A percentile compares a stretch with the other conserved stretches of the same genome.
phyloP scores from a whole-genome alignment of 192 early-diverging fungal genomes.

The Funneliformis geosporum region DNA sequence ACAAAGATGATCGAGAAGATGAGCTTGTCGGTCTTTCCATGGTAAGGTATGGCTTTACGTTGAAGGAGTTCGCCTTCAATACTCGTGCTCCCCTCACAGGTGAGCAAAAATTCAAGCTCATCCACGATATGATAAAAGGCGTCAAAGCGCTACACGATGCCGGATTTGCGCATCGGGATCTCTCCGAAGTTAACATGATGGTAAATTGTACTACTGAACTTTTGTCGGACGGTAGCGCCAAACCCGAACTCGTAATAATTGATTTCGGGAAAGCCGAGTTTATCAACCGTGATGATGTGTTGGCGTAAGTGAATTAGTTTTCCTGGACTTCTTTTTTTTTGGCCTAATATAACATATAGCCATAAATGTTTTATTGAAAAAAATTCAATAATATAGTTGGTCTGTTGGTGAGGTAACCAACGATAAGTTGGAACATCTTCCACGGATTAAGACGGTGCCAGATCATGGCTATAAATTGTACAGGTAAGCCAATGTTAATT shows the following conservation, averaged over 20 bases:
- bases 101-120: constrained; percentile 54
- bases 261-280: constrained; percentile 67
- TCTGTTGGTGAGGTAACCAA: constrained; percentile 36
- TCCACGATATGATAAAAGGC: constrained; percentile 54
- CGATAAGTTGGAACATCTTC: constrained; percentile 49
- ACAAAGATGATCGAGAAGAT: constrained; percentile 50
- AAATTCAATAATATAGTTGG: constrained; percentile 27
- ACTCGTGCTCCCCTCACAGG: constrained; percentile 53
- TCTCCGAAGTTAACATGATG: constrained; percentile 66
- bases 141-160: constrained; percentile 54
- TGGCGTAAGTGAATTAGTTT: constrained; percentile 44
- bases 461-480: constrained; percentile 64
- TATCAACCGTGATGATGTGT: constrained; percentile 47
- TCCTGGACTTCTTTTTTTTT: constrained; percentile 22
- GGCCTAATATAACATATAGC: not conserved
- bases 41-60: constrained; percentile 56
- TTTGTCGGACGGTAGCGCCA: constrained; percentile 48
- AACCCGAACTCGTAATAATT: constrained; percentile 53
- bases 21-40: constrained; percentile 62
- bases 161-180: constrained; percentile 60
- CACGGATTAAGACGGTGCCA: constrained; percentile 53
- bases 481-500: constrained; percentile 33
- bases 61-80: constrained; percentile 60
- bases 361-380: not conserved
- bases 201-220: constrained; percentile 47